These are phyloP conservation scores for Brassica incana DNA, from an alignment of 345 rosid species.

Conservation along the genomic window DNA sequence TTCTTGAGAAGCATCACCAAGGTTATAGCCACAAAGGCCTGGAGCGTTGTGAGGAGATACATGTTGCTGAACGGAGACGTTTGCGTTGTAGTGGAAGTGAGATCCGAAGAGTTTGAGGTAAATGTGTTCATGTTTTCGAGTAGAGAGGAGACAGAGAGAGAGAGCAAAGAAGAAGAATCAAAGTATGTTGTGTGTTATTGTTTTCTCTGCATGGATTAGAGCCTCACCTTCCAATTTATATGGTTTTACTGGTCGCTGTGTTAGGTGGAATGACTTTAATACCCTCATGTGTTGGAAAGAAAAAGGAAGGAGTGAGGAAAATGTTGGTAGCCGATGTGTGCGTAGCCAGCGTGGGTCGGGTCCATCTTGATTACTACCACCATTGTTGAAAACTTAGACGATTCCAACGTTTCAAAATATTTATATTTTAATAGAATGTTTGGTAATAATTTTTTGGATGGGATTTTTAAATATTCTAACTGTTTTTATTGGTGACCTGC, in stretches of 20 bases:
- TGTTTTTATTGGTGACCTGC: slow-evolving; percentile 40
- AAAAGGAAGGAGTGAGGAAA: slow-evolving; percentile 32
- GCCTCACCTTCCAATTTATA: slow-evolving; percentile 36
- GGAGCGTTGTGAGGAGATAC: slow-evolving; percentile 40
- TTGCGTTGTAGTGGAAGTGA: slow-evolving; percentile 20
- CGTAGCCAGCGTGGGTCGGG: slow-evolving; percentile 15
- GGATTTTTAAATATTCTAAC: background rate
- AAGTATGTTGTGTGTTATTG: slow-evolving; percentile 12
- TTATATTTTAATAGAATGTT: background rate
- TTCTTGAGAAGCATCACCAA: slow-evolving; percentile 35
- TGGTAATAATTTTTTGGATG: background rate
- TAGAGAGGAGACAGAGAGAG: slow-evolving; percentile 19
- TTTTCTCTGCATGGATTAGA: slow-evolving; percentile 36
- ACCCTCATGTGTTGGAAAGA: slow-evolving; percentile 6
- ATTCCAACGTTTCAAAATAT: slow-evolving; percentile 4
- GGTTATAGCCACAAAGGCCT: slow-evolving; percentile 37
- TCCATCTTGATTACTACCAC: slow-evolving; percentile 36
- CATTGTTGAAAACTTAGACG: slow-evolving; percentile 28
- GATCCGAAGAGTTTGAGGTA: slow-evolving; percentile 40
- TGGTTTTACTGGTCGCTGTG: no score
- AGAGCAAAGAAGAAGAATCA: slow-evolving; percentile 11
- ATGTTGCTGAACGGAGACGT: slow-evolving; percentile 23
- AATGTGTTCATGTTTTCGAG: slow-evolving; percentile 30
- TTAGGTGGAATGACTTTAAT: background rate
- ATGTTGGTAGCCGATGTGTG: background rate